A percentile compares a stretch with the other conserved stretches of the same genome.
phyloP scores from a whole-genome alignment of 225 moss, liverwort and hornwort species.

The Rhytidiadelphus loreus region DNA sequence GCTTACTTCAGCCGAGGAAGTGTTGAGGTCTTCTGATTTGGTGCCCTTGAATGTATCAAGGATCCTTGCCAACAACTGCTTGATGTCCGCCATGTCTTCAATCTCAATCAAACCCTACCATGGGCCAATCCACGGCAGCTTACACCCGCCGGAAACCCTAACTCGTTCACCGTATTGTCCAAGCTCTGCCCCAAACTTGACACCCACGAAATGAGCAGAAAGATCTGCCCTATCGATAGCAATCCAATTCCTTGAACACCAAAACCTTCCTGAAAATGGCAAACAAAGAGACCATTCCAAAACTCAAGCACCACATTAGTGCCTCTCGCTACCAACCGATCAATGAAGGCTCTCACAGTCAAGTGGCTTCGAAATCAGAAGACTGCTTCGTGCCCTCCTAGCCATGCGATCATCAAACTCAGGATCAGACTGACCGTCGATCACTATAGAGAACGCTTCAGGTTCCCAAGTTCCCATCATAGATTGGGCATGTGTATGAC shows the following conservation, averaged over 20 bases:
- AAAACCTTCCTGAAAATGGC: neutral
- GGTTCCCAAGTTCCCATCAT: neutral
- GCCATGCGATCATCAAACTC: neutral
- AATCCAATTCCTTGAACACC: neutral
- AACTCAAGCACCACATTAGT: neutral
- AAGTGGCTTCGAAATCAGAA: neutral
- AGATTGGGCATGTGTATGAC: neutral
- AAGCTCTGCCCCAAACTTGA: neutral
- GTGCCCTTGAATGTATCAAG: neutral
- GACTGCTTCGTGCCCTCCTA: neutral
- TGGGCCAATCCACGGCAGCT: neutral
- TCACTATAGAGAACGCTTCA: neutral
- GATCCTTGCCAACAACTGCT: conserved; percentile 7
- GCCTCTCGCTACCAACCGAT: neutral
- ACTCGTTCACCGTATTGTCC: neutral
- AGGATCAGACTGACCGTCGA: neutral
- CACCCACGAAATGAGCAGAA: neutral
- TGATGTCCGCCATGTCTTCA: conserved; percentile 9
- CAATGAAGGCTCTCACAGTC: neutral
- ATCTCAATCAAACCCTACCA: neutral
- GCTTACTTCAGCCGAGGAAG: neutral
- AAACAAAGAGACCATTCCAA: neutral
- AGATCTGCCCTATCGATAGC: neutral
- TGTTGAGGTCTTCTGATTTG: neutral
- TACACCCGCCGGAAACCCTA: neutral